A percentile compares a stretch with the other conserved stretches of the same genome.
Conservation (phyloP, 345 rosid species). For the Moricandia moricandioides region DNA sequence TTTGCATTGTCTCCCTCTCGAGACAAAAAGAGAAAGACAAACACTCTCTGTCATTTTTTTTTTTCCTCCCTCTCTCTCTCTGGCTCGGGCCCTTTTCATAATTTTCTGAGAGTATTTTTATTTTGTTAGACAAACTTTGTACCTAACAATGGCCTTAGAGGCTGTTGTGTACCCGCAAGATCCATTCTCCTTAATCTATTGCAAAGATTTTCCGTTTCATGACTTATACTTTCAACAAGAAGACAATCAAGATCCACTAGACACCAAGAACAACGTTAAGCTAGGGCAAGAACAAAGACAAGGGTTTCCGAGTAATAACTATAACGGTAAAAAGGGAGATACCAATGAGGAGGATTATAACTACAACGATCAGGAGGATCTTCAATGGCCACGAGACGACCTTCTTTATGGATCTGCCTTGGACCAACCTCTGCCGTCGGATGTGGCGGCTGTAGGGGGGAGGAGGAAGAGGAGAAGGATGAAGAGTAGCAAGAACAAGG, state of each 20-base stretch:
- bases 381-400: conserved; percentile 22
- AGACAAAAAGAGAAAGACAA: conserved; percentile 40
- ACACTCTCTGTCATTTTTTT: conserved; percentile 22
- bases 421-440: conserved; percentile 20
- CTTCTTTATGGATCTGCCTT: conserved; percentile 24
- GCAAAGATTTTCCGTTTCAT: conserved; percentile 39
- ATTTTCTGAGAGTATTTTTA: background rate
- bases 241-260: conserved; percentile 29
- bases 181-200: conserved; percentile 48
- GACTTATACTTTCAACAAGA: conserved; percentile 40
- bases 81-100: background rate
- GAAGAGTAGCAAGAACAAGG: conserved; percentile 66
- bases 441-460: conserved; percentile 29
- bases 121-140: conserved; percentile 1
- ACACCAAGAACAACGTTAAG: conserved; percentile 34
- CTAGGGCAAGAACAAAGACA: conserved; percentile 33
- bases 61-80: background rate
- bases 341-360: conserved; percentile 7
- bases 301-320: conserved; percentile 9
- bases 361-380: conserved; percentile 22
- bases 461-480: conserved; percentile 61
- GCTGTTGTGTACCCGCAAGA: conserved; percentile 71
- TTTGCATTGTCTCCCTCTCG: conserved; percentile 37
- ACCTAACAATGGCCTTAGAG: conserved; percentile 56
- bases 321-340: conserved; percentile 5